phyloP scores from a whole-genome alignment of 1,284 basidiomycete genomes.

The Rhodotorula sp. region DNA sequence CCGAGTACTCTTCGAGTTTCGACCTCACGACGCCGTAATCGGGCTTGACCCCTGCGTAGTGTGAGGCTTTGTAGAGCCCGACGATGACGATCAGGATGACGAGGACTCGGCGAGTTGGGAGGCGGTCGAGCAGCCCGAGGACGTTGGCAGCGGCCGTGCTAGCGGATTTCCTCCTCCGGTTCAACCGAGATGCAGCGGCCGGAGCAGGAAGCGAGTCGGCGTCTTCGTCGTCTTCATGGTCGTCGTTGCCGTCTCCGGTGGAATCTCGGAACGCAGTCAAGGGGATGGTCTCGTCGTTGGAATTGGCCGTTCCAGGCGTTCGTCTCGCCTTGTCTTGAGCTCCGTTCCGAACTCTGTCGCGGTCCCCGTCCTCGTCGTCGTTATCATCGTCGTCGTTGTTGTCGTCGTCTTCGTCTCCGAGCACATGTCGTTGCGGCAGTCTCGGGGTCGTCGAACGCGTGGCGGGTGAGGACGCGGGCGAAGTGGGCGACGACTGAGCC shows the following conservation, averaged over 20 bases:
- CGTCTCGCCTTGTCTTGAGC: too few species aligned
- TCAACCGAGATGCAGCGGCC: not conserved
- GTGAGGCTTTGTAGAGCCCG: slow-evolving; percentile 24
- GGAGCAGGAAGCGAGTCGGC: not conserved
- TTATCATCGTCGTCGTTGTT: not conserved
- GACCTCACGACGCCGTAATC: not conserved
- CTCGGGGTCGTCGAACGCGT: too few species aligned
- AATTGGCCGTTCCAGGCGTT: too few species aligned
- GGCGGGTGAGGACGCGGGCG: not conserved
- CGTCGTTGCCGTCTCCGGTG: not conserved
- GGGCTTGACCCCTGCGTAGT: not conserved
- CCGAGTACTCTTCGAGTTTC: slow-evolving; percentile 4
- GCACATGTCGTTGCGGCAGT: not conserved
- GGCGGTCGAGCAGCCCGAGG: slow-evolving; percentile 3
- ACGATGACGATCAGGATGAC: slow-evolving; percentile 27
- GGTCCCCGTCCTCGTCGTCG: not conserved
- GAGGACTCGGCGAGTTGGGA: slow-evolving; percentile 20
- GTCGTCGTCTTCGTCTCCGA: slow-evolving; percentile 8
- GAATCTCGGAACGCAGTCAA: slow-evolving; percentile 13
- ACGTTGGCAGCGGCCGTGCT: not conserved
- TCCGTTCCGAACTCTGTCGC: too few species aligned
- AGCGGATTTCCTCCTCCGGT: not conserved
- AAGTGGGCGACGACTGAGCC: not conserved
- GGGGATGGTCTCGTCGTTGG: slow-evolving; percentile 21
- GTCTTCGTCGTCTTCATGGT: not conserved